These are phyloP conservation scores for Trichoderma guizhouense DNA, from an alignment of 2,329 filamentous ascomycete genomes.

Conservation along the genomic window DNA sequence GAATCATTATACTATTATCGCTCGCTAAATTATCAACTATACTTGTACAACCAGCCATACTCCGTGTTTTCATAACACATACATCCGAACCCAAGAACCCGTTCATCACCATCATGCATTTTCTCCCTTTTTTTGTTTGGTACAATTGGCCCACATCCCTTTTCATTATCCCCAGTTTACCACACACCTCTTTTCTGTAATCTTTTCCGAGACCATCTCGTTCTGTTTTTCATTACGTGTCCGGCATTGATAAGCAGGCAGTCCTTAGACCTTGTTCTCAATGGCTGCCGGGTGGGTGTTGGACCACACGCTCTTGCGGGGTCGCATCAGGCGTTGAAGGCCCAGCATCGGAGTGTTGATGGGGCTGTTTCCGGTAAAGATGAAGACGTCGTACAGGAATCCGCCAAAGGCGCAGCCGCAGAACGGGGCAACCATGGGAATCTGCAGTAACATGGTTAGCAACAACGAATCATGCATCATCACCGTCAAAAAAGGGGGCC, in stretches of 20 bases:
- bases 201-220: conserved; percentile 8
- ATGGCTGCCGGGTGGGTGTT: conserved; percentile 30
- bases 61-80: background rate
- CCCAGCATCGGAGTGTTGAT: conserved; percentile 66
- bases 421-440: conserved; percentile 71
- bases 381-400: conserved; percentile 63
- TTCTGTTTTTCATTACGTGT: conserved; percentile 7
- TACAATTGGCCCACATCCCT: background rate
- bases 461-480: background rate
- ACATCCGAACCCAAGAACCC: background rate
- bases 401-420: conserved; percentile 61
- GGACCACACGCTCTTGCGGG: conserved; percentile 36
- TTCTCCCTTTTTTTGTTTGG: background rate
- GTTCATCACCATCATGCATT: background rate
- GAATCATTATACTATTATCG: background rate
- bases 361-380: conserved; percentile 68
- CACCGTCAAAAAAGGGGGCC: conserved; percentile 9
- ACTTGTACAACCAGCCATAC: conserved; percentile 9
- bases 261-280: conserved; percentile 19
- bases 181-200: background rate
- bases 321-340: conserved; percentile 48
- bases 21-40: conserved; percentile 5
- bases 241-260: background rate
- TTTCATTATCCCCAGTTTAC: background rate
- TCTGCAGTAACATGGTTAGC: conserved; percentile 38